These are phyloP conservation scores for Pseudocercospora fijiensis DNA, from an alignment of 2,329 filamentous ascomycete genomes.

Conservation along the genomic window DNA sequence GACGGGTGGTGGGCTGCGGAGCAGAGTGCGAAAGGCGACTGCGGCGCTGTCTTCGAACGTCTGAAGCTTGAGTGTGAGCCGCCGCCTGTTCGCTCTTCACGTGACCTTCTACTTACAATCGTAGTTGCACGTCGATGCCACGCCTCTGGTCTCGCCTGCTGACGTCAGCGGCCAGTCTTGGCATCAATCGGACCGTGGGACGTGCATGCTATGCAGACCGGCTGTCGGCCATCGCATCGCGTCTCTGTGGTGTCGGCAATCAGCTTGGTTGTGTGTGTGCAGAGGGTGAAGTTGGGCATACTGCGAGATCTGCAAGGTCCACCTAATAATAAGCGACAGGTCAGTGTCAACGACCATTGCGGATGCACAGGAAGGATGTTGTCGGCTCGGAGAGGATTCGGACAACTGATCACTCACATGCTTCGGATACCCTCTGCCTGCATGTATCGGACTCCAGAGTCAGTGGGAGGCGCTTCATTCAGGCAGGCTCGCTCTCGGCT, in stretches of 20 bases:
- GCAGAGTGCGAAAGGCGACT: conserved; percentile 3
- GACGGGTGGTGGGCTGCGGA: conserved; percentile 6
- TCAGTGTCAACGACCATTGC: neutral
- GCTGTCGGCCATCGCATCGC: neutral
- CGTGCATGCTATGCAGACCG: neutral
- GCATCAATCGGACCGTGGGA: neutral
- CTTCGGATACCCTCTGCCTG: neutral
- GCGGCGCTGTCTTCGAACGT: conserved; percentile 24
- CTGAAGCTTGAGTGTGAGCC: conserved; percentile 9
- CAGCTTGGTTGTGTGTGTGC: neutral
- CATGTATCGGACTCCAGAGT: neutral
- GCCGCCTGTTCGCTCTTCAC: neutral
- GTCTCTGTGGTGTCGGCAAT: neutral
- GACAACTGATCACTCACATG: neutral
- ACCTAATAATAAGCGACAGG: neutral
- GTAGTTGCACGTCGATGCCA: conserved; percentile 23
- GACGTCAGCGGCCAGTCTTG: neutral
- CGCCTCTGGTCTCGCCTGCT: conserved; percentile 24
- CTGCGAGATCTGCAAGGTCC: neutral
- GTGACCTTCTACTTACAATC: conserved; percentile 14
- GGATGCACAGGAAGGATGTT: too few relatives aligned
- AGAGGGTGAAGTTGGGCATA: neutral
- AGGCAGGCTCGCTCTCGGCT: too few relatives aligned
- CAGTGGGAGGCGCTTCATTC: neutral
- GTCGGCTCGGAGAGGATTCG: too few relatives aligned